Evolutionary conservation across 1,284 basidiomycete genomes (phyloP), one percentile per base, ranked within the genome.

Genomic region (Tilletia caries): DNA sequence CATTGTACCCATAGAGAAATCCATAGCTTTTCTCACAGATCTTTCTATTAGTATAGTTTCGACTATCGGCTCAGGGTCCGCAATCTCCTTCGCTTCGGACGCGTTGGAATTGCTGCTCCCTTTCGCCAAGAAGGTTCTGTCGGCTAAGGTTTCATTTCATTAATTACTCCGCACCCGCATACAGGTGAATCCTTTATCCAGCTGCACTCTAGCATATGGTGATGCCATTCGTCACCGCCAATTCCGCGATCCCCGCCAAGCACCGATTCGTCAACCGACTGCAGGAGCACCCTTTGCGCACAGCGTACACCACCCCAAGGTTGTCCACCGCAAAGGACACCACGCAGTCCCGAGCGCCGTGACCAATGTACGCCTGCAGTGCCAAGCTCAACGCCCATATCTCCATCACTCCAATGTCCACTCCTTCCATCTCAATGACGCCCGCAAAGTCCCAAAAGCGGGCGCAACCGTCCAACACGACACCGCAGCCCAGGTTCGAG

Each of bases 401-500:
- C 48, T 50, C 48, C 48, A n/a, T 50, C 48, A 50, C 48, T 5
- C 48, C 48, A n/a, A 50, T 50, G 48, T 50, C 48, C 48, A 50
- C 48, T n/a, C 20, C 18, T 27, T 50, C 48, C 6, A 6, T 4
- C 6, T 50, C 25, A 18, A 50, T 50, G 48, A 50, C 20, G 48
- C 20, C 48, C 25, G 48, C 5, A 6, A 50, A 18, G 6, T 6
- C 4, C 48, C 48, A 50, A 6, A 8, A n/a, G 4, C 25, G 48
- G 8, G 20, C 48, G 5, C 18, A 8, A 4, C 48, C 48, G 20
- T 27, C 48, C 6, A 20, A 6, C 20, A 50, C 48, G 5, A 50
- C 48, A 6, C 20, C 48, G 20, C 18, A 20, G 4, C 48, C 48
- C 20, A n/a, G 20, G 20, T 50, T 27, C 20, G 20, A 50, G 5